These are phyloP conservation scores for Carex pumila DNA, from an alignment of 176 grass and related monocot species.

Conservation along the genomic window DNA sequence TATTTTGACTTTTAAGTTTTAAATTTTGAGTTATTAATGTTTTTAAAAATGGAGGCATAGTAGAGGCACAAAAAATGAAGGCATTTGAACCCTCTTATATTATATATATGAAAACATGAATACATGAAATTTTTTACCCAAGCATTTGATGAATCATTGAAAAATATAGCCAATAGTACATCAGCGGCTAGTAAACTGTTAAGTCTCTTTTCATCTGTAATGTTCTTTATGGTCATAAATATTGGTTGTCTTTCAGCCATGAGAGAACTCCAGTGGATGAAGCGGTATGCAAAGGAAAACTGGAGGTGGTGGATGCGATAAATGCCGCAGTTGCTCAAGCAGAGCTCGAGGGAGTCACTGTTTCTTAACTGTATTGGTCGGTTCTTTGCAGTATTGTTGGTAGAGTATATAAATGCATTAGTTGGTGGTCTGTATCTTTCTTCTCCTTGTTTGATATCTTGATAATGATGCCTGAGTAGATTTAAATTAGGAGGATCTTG, in stretches of 20 bases:
- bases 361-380: conserved; percentile 39
- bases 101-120: background rate
- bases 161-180: background rate
- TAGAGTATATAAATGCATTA: background rate
- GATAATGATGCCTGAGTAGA: background rate
- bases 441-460: background rate
- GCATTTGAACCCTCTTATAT: background rate
- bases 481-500: background rate
- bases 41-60: too few species aligned
- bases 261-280: conserved; percentile 93
- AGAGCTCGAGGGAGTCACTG: conserved; percentile 51
- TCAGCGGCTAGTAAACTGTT: background rate
- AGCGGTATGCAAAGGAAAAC: conserved; percentile 63
- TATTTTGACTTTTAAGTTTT: too few species aligned
- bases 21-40: too few species aligned
- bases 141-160: too few species aligned
- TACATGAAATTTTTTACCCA: background rate
- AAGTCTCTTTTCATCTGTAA: background rate
- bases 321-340: conserved; percentile 54
- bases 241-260: conserved; percentile 46
- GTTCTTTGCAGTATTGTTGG: background rate
- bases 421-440: background rate
- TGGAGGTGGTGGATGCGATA: conserved; percentile 85
- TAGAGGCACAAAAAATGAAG: too few species aligned
- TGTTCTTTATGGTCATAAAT: background rate